phyloP scores from a whole-genome alignment of 371 early-diverging fungal genomes.

The Mucor circinelloides region DNA sequence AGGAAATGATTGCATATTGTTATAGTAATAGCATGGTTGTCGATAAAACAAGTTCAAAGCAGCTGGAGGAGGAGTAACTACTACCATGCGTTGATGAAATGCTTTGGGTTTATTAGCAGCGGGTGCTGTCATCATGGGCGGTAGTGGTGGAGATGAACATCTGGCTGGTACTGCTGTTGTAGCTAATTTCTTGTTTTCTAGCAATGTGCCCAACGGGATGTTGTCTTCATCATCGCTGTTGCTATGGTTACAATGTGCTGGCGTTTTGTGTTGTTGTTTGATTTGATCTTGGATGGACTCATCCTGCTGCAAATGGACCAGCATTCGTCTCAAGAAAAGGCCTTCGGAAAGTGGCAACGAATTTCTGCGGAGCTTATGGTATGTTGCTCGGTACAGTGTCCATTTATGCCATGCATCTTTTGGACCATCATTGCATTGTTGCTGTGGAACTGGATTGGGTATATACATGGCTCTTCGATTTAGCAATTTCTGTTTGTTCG shows the following conservation, averaged over 20 bases:
- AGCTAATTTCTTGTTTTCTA: constrained; percentile 5
- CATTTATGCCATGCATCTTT: constrained; percentile 19
- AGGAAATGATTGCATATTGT: constrained; percentile 1
- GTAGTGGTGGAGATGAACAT: not conserved
- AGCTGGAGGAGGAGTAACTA: not conserved
- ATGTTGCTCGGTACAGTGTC: constrained; percentile 18
- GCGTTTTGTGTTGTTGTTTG: not conserved
- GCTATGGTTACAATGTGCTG: not conserved
- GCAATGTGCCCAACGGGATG: constrained; percentile 13
- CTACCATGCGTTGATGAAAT: not conserved
- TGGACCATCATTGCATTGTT: constrained; percentile 13
- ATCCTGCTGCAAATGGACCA: constrained; percentile 6
- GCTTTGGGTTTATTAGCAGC: not conserved
- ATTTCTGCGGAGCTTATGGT: constrained; percentile 20
- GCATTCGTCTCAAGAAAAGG: constrained; percentile 18
- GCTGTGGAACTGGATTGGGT: constrained; percentile 2
- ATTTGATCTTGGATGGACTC: not conserved
- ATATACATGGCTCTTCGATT: constrained; percentile 20
- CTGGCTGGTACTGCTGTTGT: not conserved
- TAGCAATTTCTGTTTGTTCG: constrained; percentile 2
- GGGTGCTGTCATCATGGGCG: not conserved
- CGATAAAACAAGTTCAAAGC: not conserved
- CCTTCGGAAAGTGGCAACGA: constrained; percentile 20
- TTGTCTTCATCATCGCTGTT: constrained; percentile 16
- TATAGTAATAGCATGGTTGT: constrained; percentile 5